Base-by-base conservation (phyloP, 768 basidiomycete species). In the Boletus sp. region DNA sequence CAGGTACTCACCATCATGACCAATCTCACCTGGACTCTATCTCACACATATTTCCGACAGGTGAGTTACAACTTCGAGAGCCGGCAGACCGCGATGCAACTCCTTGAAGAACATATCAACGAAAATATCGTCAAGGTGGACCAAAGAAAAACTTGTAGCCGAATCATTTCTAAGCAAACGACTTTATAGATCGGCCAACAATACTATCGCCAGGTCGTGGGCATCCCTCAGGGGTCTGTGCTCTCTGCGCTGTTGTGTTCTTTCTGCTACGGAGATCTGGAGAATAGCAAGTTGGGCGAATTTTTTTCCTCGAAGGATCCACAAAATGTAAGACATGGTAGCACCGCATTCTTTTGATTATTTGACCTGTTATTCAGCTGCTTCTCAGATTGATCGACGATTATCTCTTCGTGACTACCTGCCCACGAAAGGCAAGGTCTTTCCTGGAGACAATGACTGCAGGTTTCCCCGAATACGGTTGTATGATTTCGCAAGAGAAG, bases 141-240 rank as follows among this genome's bases (percentile, higher is more conserved):
- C 56, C 45, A 29, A 47, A 29, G 50, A 18, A 29, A 20, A 17
- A 30, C 6, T 4, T 46, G 14, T 35, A 20, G 9, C 12, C 12
- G 28, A 28, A 18, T 32, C 3, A 18, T 61, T 47, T 57, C 39
- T 42, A 42, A 58, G 35, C 39, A 33, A 39, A 28, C 35, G 15
- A 12, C 33, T 7, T 44, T 37, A 20, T 61, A 96, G 93, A 94
- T 97, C 51, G 91, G 90, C 1, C 64, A 74, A n/a, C 73, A 81
- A 41, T 92, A 88, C 66, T 96, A 89, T 68, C 85, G 89, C 12
- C 97, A 99, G 71, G 83, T 81, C n/a, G 83, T 92, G 30, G 97
- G 97, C 3, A 99, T 99, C 24, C 96, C 97, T 1, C 97, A 99
- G 71, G 97, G 97, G 20, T 98, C 95, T 3, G 85, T 94, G n/a